Conservation (phyloP, 768 basidiomycete genomes). For the Filobasidium floriforme region DNA sequence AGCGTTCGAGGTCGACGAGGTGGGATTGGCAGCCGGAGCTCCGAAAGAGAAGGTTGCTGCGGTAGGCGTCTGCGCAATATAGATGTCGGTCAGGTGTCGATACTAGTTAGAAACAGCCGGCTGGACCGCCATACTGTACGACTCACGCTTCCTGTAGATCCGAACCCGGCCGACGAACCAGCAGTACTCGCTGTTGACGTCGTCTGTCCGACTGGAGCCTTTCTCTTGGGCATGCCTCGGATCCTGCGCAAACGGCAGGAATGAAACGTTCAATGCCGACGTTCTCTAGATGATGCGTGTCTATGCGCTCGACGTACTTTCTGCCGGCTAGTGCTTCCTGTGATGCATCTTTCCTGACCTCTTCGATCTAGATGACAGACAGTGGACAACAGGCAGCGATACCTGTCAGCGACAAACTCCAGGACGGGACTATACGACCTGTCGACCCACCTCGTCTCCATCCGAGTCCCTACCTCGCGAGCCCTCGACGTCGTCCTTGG, state of each 20-base stretch:
- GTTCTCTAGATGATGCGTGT: not conserved
- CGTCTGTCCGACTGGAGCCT: constrained; percentile 14
- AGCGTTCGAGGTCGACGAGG: constrained; percentile 11
- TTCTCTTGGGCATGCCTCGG: constrained; percentile 41
- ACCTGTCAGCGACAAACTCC: not conserved
- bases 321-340: constrained; percentile 13
- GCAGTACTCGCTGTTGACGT: no score
- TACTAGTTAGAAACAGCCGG: no score
- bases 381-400: not conserved
- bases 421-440: not conserved
- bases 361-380: not conserved
- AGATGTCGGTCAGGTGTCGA: no score
- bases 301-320: not conserved
- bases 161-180: no score
- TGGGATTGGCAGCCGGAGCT: not conserved
- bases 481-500: constrained; percentile 33
- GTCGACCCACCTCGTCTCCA: constrained; percentile 8
- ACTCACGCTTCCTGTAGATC: no score
- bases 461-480: constrained; percentile 26
- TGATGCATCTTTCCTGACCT: constrained; percentile 10
- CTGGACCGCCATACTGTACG: no score
- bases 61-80: not conserved
- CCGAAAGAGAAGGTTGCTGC: constrained; percentile 29
- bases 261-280: no score
- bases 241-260: constrained; percentile 25